Conservation (phyloP, 441 rosid species). For the Erodium texanum region DNA sequence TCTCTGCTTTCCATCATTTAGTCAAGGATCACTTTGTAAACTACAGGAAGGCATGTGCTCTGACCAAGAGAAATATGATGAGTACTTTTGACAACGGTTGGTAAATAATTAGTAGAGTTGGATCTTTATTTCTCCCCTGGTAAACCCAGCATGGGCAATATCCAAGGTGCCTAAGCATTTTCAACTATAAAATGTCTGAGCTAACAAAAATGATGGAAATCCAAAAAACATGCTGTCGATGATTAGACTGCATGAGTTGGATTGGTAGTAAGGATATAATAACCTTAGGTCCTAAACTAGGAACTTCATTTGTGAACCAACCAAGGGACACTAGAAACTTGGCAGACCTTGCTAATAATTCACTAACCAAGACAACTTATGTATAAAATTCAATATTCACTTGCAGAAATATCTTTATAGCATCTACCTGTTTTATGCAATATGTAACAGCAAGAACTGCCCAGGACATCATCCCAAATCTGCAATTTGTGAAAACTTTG, state of each 20-base stretch:
- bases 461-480: slow-evolving; percentile 99
- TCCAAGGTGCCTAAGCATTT: background rate
- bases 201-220: background rate
- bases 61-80: background rate
- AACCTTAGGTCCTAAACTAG: background rate
- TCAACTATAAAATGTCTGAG: background rate
- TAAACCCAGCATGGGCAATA: background rate
- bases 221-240: background rate
- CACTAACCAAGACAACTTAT: background rate
- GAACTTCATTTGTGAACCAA: background rate
- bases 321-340: slow-evolving; percentile 6
- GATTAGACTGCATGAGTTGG: slow-evolving; percentile 1
- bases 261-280: background rate
- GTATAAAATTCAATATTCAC: slow-evolving; percentile 4
- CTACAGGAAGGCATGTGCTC: background rate
- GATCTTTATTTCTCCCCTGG: background rate
- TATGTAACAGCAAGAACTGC: slow-evolving; percentile 95
- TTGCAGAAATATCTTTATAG: slow-evolving; percentile 8
- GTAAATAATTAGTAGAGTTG: slow-evolving; percentile 7
- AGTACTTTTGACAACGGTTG: background rate
- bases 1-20: background rate
- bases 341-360: background rate
- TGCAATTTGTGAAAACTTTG: slow-evolving; percentile 94
- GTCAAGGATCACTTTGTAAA: background rate
- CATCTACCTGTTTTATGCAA: slow-evolving; percentile 86